Percentiles rank a stretch among this genome's conserved stretches.
Evolutionary conservation across 768 basidiomycete genomes (phyloP).

Genomic region (Trametes cubensis): DNA sequence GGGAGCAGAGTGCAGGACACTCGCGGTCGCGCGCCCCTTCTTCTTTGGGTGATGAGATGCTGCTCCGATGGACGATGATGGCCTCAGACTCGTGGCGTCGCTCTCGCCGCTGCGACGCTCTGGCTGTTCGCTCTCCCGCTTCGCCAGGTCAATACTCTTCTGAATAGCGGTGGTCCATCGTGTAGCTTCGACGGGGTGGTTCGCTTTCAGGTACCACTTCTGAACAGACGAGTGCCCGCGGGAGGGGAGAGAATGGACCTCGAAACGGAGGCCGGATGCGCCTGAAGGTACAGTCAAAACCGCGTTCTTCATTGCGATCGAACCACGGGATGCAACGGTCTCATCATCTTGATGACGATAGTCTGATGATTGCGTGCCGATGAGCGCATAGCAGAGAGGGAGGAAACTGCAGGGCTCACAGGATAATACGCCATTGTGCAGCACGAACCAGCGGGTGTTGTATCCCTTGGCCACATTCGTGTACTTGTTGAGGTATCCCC

Average conservation of each 20-base stretch:
- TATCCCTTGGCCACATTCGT: slow-evolving; percentile 91
- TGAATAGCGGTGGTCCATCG: slow-evolving; percentile 82
- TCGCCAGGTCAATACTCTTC: slow-evolving; percentile 73
- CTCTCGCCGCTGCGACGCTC: slow-evolving; percentile 52
- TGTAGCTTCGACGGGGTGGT: slow-evolving; percentile 86
- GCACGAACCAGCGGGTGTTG: slow-evolving; percentile 88
- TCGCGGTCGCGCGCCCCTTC: slow-evolving; percentile 10
- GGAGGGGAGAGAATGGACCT: slow-evolving; percentile 67
- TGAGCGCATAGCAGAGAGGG: background rate
- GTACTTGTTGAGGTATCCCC: slow-evolving; percentile 89
- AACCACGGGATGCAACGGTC: slow-evolving; percentile 78
- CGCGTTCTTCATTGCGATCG: slow-evolving; percentile 85
- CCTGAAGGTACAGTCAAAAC: slow-evolving; percentile 55
- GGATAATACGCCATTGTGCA: slow-evolving; percentile 82
- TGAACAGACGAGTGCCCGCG: slow-evolving; percentile 52
- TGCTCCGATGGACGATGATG: slow-evolving; percentile 18
- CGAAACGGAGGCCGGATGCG: slow-evolving; percentile 73
- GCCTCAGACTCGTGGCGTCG: slow-evolving; percentile 38
- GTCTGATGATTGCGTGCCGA: slow-evolving; percentile 42
- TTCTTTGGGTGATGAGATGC: slow-evolving; percentile 5
- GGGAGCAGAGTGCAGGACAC: slow-evolving; percentile 8
- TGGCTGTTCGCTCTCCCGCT: slow-evolving; percentile 38
- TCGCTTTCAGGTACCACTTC: slow-evolving; percentile 84
- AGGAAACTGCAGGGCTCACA: slow-evolving; percentile 49
- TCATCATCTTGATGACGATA: slow-evolving; percentile 93